Conservation (phyloP, 352 stramenopile species). For the Pythium oligandrum region DNA sequence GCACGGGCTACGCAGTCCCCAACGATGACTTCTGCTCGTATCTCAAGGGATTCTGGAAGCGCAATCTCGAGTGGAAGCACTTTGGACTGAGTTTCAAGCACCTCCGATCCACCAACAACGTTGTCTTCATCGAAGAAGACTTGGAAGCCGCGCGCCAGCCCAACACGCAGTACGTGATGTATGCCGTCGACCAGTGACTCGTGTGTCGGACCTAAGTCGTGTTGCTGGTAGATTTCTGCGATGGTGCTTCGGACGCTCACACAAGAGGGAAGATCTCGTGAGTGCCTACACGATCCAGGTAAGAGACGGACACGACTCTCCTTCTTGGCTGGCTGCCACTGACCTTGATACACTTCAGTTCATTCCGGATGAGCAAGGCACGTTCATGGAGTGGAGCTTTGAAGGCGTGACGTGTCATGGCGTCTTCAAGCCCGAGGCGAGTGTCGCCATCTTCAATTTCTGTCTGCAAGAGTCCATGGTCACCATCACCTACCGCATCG, state of each 20-base stretch:
- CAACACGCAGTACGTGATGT: conserved; percentile 47
- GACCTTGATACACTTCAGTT: conserved; percentile 30
- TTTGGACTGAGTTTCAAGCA: conserved; percentile 77
- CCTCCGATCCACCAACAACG: conserved; percentile 75
- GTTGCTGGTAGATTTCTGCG: conserved; percentile 52
- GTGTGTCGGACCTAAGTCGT: neutral
- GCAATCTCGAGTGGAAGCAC: conserved; percentile 76
- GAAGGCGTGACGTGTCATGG: conserved; percentile 79
- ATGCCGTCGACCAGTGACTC: neutral
- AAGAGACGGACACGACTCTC: neutral
- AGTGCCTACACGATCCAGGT: conserved; percentile 81
- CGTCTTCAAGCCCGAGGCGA: conserved; percentile 75
- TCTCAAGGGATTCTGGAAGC: conserved; percentile 79
- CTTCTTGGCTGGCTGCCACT: neutral
- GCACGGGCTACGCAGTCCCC: conserved; percentile 42
- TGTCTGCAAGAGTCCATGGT: conserved; percentile 80
- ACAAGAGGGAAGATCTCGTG: conserved; percentile 66
- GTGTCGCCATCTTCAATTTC: conserved; percentile 82
- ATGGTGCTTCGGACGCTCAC: conserved; percentile 71
- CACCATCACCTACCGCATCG: conserved; percentile 77
- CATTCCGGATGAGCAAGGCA: conserved; percentile 70
- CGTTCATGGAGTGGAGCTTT: conserved; percentile 86
- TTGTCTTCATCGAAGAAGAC: conserved; percentile 79
- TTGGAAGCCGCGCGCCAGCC: conserved; percentile 59
- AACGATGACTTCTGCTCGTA: conserved; percentile 65